Base-by-base conservation (phyloP, 768 basidiomycete genomes). In the Leccinum fibrillosum region DNA sequence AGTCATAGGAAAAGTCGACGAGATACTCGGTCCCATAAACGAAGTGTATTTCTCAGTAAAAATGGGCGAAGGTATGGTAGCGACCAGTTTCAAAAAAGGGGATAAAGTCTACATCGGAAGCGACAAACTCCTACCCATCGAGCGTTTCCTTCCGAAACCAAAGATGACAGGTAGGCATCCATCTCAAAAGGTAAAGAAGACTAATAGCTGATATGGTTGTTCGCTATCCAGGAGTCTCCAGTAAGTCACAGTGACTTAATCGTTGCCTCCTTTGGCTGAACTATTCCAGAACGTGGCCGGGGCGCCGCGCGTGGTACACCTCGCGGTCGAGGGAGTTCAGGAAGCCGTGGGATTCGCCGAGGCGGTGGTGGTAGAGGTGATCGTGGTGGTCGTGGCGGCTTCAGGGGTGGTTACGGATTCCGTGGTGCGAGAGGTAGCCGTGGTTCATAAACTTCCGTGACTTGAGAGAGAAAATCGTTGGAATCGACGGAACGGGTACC, bases 1-100 rank as follows among this genome's bases (percentile, higher is more conserved):
- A 10, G 81, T 85, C 63, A 93, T 98, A 61, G 96, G 97, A 61
- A 98, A 97, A 77, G 90, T 99, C 44, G 97, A 99, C 75, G 97
- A 99, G 75, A 98, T 99, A 64, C 83, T 99, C n/a, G 97, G 97
- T 2, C 96, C 97, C 15, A 95, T 99, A 73, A 99, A 97, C 71
- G 94, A 98, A 72, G 94, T 98, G 58, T 98, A 86, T 75, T 98
- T 99, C 70, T 95, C 94, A 3, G 83, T 99, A 63, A 99, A 98
- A 79, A 97, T 98, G 90, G 85, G 88, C 19, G 88, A 91, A 57
- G 97, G 97, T 32, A 94, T 98, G 88, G 85, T 95, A 50, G 95
- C 97, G 8, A 88, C 78, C 64, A 94, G 92, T 72, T 99, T 99
- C 77, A 91, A 96, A 77, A 92, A 90, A 69, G 97, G 97, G 48